A percentile compares a stretch with the other conserved stretches of the same genome.
phyloP scores from a whole-genome alignment of 139 green algal species.

The Deuterostichococcus epilithicus region DNA sequence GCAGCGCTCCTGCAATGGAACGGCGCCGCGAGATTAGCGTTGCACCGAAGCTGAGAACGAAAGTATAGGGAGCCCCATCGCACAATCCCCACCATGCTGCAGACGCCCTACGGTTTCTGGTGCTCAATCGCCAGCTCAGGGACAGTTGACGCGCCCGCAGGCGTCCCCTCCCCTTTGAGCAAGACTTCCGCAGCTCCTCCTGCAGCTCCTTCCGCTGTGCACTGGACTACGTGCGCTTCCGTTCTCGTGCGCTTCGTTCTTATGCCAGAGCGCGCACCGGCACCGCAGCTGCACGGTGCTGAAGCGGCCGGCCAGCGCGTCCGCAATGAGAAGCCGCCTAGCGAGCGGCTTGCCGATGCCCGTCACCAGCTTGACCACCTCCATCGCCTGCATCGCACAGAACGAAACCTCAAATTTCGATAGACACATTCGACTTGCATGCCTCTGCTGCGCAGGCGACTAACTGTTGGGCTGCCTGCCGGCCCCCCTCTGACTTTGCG shows the following conservation, averaged over 20 bases:
- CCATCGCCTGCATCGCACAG: conserved; percentile 58
- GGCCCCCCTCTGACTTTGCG: too few species aligned
- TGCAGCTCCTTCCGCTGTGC: not conserved
- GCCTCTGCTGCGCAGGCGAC: too few species aligned
- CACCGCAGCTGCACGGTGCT: conserved; percentile 67
- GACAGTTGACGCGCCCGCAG: not conserved
- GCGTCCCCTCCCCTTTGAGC: not conserved
- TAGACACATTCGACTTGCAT: not conserved
- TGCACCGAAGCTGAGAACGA: not conserved
- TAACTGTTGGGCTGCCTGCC: too few species aligned
- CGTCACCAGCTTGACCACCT: conserved; percentile 86
- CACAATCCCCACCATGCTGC: not conserved
- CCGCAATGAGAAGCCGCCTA: conserved; percentile 67
- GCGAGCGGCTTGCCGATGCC: conserved; percentile 57
- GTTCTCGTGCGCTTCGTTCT: not conserved
- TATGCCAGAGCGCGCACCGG: conserved; percentile 12
- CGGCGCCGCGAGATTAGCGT: not conserved
- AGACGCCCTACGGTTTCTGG: not conserved
- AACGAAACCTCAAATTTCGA: not conserved
- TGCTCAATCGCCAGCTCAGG: not conserved
- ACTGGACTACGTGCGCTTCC: not conserved
- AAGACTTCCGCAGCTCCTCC: not conserved
- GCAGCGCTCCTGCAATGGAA: conserved; percentile 12
- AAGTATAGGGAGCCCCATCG: not conserved
- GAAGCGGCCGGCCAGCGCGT: conserved; percentile 63